Evolutionary conservation across 176 grass and related monocot species (phyloP), one percentile per base, ranked within the genome.

Genomic region (Microstegium vimineum): DNA sequence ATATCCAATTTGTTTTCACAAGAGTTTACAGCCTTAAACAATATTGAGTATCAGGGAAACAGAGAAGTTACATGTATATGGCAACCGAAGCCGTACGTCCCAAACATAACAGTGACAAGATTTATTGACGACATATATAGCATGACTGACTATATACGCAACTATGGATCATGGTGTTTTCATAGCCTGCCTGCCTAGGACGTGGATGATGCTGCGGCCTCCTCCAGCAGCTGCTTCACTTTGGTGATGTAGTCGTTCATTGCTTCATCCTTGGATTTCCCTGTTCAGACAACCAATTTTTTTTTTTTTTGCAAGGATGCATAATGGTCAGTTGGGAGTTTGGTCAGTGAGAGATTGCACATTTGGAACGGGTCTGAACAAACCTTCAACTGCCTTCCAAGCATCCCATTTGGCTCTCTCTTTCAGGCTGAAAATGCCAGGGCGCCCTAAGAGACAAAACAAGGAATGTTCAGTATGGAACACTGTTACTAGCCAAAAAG

Each of bases 341-440:
- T 32, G 31, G 5, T 68, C 65, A 45, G 67, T 32, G 22, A 52
- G 2, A 23, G 15, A 49, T 5, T n/a, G 4, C 27, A 26, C 16
- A 37, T 28, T 6, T 2, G 12, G 2, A 33, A 27, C 28, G n/a
- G 14, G 32, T 69, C 30, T 34, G 7, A n/a, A 20, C 25, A 5
- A 63, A 97, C 90, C 92, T 94, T 98, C 86, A 26, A 89, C 86
- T 6, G 81, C 61, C 78, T 94, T 94, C 92, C 95, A 98, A 56
- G 95, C 88, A 80, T 98, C 92, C 95, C 92, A 98, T 47, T 98
- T 98, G 57, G 90, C 86, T 75, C 54, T 90, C 12, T 90, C 88
- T 79, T 77, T 96, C 81, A 90, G 36, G 80, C 79, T 92, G 76
- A 92, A 92, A 32, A 92, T 63, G n/a, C 90, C 88, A 37, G 93